Percentiles rank a stretch among this genome's conserved stretches.
Evolutionary conservation across 345 rosid species (phyloP).

Genomic region (Camelina neglecta): DNA sequence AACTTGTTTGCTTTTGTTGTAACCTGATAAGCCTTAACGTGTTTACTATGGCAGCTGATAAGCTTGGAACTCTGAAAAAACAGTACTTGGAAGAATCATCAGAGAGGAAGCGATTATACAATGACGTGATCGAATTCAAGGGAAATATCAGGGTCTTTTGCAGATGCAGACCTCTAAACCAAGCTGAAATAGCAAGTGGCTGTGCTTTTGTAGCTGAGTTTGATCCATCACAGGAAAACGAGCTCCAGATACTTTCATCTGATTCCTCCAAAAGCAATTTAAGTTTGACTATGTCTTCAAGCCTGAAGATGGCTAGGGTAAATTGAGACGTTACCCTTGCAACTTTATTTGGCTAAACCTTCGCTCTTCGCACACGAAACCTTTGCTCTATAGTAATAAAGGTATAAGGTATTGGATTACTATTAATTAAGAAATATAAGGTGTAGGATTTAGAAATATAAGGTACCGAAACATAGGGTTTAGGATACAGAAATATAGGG

Average conservation of each 20-base stretch:
- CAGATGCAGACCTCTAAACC: slow-evolving; percentile 90
- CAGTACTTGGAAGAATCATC: slow-evolving; percentile 68
- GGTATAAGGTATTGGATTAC: too few relatives aligned
- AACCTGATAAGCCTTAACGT: slow-evolving; percentile 24
- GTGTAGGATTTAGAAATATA: too few relatives aligned
- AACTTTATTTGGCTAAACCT: background rate
- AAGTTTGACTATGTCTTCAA: slow-evolving; percentile 86
- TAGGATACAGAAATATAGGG: too few relatives aligned
- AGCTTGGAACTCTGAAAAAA: slow-evolving; percentile 63
- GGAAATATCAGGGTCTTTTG: slow-evolving; percentile 97
- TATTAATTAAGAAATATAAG: too few relatives aligned
- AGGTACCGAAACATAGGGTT: too few relatives aligned
- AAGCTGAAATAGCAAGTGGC: slow-evolving; percentile 62
- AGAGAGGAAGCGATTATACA: slow-evolving; percentile 80
- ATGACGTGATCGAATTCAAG: slow-evolving; percentile 88
- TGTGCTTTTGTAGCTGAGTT: slow-evolving; percentile 69
- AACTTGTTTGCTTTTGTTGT: slow-evolving; percentile 18
- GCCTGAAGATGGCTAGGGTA: slow-evolving; percentile 91
- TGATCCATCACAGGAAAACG: slow-evolving; percentile 70
- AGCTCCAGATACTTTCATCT: slow-evolving; percentile 70
- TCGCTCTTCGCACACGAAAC: slow-evolving; percentile 3
- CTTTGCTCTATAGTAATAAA: too few relatives aligned
- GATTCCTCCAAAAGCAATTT: slow-evolving; percentile 91
- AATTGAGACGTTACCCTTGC: background rate
- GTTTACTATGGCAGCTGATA: slow-evolving; percentile 56